A percentile compares a stretch with the other conserved stretches of the same genome.
These are phyloP conservation scores for Suillus ampliporus DNA, from an alignment of 768 basidiomycete genomes.

Conservation along the genomic window DNA sequence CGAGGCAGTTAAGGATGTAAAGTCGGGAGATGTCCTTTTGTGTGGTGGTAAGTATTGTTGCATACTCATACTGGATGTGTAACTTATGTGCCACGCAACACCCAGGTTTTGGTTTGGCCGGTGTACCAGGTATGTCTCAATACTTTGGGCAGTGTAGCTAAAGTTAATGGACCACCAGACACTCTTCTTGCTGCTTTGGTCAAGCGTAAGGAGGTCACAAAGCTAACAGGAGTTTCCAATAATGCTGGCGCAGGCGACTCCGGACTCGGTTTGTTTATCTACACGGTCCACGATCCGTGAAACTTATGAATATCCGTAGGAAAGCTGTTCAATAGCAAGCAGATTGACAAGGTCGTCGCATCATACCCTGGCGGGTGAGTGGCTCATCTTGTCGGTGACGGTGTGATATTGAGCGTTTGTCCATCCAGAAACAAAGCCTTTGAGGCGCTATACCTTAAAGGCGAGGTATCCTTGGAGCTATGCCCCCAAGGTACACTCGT, in stretches of 20 bases:
- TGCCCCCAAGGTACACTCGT: constrained; percentile 92
- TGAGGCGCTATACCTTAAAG: constrained; percentile 79
- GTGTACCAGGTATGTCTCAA: constrained; percentile 71
- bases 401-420: constrained; percentile 2
- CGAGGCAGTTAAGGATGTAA: constrained; percentile 82
- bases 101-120: constrained; percentile 87
- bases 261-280: constrained; percentile 61
- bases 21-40: constrained; percentile 78
- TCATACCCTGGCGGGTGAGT: constrained; percentile 87
- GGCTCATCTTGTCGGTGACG: constrained; percentile 1
- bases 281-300: background rate
- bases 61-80: constrained; percentile 9
- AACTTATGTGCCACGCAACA: constrained; percentile 5
- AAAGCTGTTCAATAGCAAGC: constrained; percentile 72
- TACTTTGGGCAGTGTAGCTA: no score
- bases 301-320: constrained; percentile 47
- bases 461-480: constrained; percentile 83
- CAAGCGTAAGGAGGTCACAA: constrained; percentile 71
- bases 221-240: constrained; percentile 86
- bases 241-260: constrained; percentile 78
- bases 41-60: constrained; percentile 71
- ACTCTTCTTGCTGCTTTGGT: constrained; percentile 82
- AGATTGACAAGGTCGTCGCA: constrained; percentile 83
- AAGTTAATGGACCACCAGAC: constrained; percentile 49
- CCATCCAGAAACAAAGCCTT: constrained; percentile 81